These are phyloP conservation scores for Apiospora sp. DNA, from an alignment of 2,329 filamentous ascomycete species.

Conservation along the genomic window DNA sequence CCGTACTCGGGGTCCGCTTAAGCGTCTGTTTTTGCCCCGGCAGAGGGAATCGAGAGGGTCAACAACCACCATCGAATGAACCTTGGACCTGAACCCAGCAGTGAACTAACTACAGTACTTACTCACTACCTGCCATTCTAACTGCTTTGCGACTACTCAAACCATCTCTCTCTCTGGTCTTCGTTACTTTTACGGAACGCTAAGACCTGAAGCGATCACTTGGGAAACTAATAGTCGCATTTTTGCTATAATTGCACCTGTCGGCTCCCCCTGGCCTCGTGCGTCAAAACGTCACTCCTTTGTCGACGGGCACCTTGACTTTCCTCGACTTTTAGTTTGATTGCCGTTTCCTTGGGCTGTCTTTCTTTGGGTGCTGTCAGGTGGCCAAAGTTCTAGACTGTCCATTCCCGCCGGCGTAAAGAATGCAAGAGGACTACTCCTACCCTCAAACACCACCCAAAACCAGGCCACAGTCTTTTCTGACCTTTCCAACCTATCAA, in stretches of 20 bases:
- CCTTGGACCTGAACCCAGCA: not conserved
- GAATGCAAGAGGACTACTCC: conserved; percentile 22
- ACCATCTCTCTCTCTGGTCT: not conserved
- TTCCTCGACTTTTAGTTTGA: not conserved
- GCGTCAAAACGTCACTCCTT: not conserved
- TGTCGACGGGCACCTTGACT: not conserved
- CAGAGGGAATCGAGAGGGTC: not conserved
- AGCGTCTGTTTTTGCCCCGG: not conserved
- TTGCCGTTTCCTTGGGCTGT: not conserved
- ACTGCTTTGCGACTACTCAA: not conserved
- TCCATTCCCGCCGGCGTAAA: not conserved
- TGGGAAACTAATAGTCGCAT: not conserved
- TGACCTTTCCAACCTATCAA: conserved; percentile 34
- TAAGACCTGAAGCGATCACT: not conserved
- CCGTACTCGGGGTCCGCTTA: conserved; percentile 2
- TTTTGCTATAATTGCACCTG: not conserved
- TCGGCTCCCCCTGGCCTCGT: not conserved
- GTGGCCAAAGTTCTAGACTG: conserved; percentile 12
- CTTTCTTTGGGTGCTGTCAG: not conserved
- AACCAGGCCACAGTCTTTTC: conserved; percentile 30
- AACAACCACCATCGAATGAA: not conserved
- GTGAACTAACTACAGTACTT: not conserved
- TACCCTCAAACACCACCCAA: conserved; percentile 20
- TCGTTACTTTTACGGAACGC: not conserved
- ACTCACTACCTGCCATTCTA: not conserved